These are phyloP conservation scores for Drosera spatulata DNA, from an alignment of 179 eudicot genomes.

Conservation along the genomic window DNA sequence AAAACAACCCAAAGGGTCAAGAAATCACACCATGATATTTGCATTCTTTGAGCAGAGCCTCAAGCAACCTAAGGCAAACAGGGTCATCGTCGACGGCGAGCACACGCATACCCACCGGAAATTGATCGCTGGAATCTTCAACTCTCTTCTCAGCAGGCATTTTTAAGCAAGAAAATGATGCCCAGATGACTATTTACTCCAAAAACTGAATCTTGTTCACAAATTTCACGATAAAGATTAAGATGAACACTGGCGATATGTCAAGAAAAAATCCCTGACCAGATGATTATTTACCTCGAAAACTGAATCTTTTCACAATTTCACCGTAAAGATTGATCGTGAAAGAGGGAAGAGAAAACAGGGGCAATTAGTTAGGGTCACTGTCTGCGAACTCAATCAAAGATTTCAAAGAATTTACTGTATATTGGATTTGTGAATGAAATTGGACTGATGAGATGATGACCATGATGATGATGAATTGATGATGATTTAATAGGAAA, in stretches of 20 bases:
- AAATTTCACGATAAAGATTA: neutral
- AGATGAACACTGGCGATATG: too few species aligned
- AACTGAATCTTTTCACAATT: too few species aligned
- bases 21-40: conserved; percentile 63
- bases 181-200: neutral
- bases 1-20: neutral
- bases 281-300: too few species aligned
- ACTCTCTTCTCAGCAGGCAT: conserved; percentile 36
- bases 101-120: conserved; percentile 88
- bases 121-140: conserved; percentile 31
- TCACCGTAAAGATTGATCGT: too few species aligned
- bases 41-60: conserved; percentile 61
- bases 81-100: conserved; percentile 94
- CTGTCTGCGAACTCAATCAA: neutral
- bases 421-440: too few species aligned
- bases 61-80: conserved; percentile 63
- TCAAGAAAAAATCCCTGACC: neutral
- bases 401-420: too few species aligned
- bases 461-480: too few species aligned
- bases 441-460: too few species aligned
- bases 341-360: neutral
- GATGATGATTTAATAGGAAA: too few species aligned
- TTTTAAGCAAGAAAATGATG: neutral
- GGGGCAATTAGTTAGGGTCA: neutral
- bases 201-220: neutral